Percentiles rank a stretch among this genome's conserved stretches.
phyloP scores from a whole-genome alignment of 2,329 filamentous ascomycete genomes.

The Chalara sp. region DNA sequence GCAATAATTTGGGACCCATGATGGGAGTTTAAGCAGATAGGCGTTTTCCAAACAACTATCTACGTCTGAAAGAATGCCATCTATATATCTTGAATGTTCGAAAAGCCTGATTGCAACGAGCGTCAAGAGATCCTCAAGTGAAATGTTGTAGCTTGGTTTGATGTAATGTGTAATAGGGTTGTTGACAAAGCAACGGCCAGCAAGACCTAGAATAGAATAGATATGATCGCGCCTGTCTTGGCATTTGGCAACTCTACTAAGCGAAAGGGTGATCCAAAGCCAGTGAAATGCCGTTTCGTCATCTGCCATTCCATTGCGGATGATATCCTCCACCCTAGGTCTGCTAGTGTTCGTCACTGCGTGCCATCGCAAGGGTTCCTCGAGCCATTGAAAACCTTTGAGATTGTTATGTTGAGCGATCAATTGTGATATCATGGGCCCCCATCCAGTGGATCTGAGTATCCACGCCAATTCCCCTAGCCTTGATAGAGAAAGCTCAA shows the following conservation, averaged over 20 bases:
- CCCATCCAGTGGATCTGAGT: background rate
- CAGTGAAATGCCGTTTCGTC: background rate
- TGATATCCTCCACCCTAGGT: background rate
- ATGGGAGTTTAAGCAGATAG: background rate
- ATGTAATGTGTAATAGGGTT: background rate
- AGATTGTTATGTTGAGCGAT: background rate
- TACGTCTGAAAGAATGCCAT: background rate
- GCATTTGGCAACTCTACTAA: background rate
- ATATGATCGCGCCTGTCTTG: background rate
- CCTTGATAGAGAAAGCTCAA: background rate
- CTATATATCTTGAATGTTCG: background rate
- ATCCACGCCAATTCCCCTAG: background rate
- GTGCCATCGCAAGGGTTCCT: background rate
- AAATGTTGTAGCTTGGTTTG: background rate
- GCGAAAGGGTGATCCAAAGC: background rate
- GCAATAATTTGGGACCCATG: background rate
- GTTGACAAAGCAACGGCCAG: background rate
- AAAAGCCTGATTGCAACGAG: background rate
- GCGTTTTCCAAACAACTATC: background rate
- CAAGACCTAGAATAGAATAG: background rate
- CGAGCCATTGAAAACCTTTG: background rate
- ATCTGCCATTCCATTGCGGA: background rate
- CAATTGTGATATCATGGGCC: background rate
- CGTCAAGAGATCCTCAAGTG: background rate
- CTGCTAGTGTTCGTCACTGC: background rate